Evolutionary conservation across 176 grass and related monocot genomes (phyloP).

Genomic region (Rhynchospora breviuscula): DNA sequence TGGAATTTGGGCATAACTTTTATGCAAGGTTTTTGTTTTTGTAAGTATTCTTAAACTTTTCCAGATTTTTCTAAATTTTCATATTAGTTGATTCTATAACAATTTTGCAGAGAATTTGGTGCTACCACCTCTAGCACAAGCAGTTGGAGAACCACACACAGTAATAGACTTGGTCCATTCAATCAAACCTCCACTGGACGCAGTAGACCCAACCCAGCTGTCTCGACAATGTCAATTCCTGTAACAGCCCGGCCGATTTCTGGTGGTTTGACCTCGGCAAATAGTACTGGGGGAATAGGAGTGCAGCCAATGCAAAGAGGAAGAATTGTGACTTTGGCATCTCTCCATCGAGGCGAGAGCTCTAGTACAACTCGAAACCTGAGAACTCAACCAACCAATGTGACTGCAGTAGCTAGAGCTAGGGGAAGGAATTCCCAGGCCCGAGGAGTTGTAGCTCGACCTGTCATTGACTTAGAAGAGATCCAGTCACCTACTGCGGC

Average conservation of each 20-base stretch:
- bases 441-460: constrained; percentile 13
- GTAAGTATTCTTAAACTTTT: not conserved
- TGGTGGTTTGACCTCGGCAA: not conserved
- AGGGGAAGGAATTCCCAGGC: not conserved
- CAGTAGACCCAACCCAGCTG: not conserved
- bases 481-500: constrained; percentile 33
- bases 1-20: not conserved
- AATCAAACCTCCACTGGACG: not conserved
- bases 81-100: not conserved
- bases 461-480: constrained; percentile 61
- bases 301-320: not conserved
- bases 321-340: not conserved
- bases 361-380: constrained; percentile 33
- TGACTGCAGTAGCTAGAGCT: constrained; percentile 26
- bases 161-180: not conserved
- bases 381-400: constrained; percentile 29
- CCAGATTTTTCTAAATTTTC: not conserved
- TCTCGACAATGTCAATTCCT: not conserved
- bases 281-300: not conserved
- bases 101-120: not conserved
- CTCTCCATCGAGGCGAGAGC: not conserved
- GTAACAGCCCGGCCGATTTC: not conserved
- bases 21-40: not conserved
- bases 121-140: constrained; percentile 2
- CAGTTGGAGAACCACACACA: not conserved